phyloP scores from a whole-genome alignment of 2,329 filamentous ascomycete species.

The Epichloe coenophiala region DNA sequence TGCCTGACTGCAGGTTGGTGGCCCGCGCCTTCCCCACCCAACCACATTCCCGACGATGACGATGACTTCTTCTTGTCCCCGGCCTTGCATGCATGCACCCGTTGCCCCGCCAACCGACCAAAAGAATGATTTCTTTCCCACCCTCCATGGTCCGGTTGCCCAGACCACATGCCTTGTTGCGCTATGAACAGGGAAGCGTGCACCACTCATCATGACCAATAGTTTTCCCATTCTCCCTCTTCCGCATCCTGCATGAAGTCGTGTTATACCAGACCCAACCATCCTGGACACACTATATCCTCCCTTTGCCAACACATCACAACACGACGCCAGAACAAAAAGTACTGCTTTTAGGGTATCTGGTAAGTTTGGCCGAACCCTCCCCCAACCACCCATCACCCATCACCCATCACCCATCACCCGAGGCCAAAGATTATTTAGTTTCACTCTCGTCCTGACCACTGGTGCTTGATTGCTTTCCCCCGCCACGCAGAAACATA shows the following conservation, averaged over 20 bases:
- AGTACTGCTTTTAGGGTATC: background rate
- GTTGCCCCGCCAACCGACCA: conserved; percentile 15
- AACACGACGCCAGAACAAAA: background rate
- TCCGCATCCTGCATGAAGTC: background rate
- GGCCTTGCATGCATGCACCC: background rate
- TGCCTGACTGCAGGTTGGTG: background rate
- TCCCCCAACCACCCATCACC: no score
- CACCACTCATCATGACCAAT: background rate
- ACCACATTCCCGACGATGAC: conserved; percentile 3
- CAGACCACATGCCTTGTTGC: background rate
- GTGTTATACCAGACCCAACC: background rate
- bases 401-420: no score
- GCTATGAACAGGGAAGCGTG: background rate
- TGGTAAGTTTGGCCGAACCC: background rate
- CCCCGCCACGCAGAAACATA: conserved; percentile 1
- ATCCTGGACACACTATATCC: background rate
- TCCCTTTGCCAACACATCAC: background rate
- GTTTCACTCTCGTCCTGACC: background rate
- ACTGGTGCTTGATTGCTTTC: background rate
- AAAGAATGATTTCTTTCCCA: conserved; percentile 9
- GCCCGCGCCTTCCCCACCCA: background rate
- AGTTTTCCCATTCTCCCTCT: background rate
- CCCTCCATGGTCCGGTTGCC: conserved; percentile 4
- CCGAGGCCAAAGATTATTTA: background rate
- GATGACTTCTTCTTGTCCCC: background rate